Conservation (phyloP, 306 rosid genomes). For the Pueraria montana region DNA sequence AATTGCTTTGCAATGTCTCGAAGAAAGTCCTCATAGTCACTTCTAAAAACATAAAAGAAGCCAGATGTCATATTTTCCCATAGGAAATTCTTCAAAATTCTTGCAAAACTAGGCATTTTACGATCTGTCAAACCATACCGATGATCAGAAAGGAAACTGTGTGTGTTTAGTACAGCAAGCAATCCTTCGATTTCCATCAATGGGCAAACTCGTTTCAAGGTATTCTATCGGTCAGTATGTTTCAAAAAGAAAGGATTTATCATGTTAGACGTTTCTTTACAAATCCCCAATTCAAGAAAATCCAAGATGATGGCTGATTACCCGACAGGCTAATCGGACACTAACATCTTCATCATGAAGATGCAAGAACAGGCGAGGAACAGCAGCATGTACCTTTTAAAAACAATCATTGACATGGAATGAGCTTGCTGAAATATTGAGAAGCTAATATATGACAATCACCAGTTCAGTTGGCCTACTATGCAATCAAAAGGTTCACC, state of each 20-base stretch:
- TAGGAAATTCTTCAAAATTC: conserved; percentile 12
- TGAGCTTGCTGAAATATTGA: conserved; percentile 39
- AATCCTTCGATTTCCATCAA: conserved; percentile 78
- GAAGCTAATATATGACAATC: conserved; percentile 29
- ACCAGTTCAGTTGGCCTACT: conserved; percentile 24
- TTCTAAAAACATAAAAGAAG: conserved; percentile 60
- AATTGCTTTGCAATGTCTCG: conserved; percentile 85
- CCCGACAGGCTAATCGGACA: conserved; percentile 97
- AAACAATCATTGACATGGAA: conserved; percentile 33
- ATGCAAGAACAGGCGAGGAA: conserved; percentile 94
- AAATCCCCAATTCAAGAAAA: conserved; percentile 37
- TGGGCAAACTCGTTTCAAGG: conserved; percentile 75
- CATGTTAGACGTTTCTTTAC: conserved; percentile 37
- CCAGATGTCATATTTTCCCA: conserved; percentile 23
- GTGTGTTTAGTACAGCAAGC: conserved; percentile 61
- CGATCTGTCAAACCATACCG: conserved; percentile 60
- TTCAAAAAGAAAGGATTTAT: conserved; percentile 26
- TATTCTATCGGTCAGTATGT: conserved; percentile 58
- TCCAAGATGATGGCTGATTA: conserved; percentile 55
- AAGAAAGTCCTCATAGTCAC: conserved; percentile 83
- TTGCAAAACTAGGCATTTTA: conserved; percentile 37
- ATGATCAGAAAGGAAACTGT: conserved; percentile 85
- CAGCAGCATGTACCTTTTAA: conserved; percentile 78
- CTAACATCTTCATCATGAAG: conserved; percentile 79
- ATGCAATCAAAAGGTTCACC: background rate